Base-by-base conservation (phyloP, 1,284 basidiomycete species). In the Anthracocystis walkeri region DNA sequence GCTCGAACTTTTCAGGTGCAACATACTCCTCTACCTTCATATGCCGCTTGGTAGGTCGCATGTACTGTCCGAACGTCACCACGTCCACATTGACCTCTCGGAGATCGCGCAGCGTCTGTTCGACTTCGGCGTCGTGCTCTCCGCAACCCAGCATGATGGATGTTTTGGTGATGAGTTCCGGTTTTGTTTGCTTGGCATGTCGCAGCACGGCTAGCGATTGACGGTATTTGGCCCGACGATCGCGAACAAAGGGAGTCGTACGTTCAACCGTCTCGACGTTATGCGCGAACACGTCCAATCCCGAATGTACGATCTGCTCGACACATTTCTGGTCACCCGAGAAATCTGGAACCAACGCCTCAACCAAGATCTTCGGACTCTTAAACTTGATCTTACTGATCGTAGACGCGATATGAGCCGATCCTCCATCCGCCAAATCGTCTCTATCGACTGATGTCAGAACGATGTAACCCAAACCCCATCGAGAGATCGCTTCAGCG, bases 21-120 rank as follows among this genome's bases (percentile, higher is more conserved):
- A 99, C 94, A 82, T 99, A 99, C 23, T 93, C 92, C 77, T 94
- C 91, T 7, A 99, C 97, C 86, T 98, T 99, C 97, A 99, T 99
- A 86, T 99, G 97, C 35, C 92, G 89, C 87, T 99, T 99, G 2
- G 97, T 99, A 1, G 97, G 97, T 49, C 97, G 91, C 97, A 99
- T 99, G 87, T 99, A 99, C 87, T 99, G 97, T 1, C 97, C 97
- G 84, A 99, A 98, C 0, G 97, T 99, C 33, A 99, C 95, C 10
- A 99, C 96, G 84, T 99, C 95, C 38, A 99, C 96, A 71, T 94
- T 89, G 41, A 90, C 88, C 73, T 91, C 91, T 45, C 96, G 91
- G 4, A 99, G 89, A 77, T 96, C 96, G 94, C 83, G 35, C 6
- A 99, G 88, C 1, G 95, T 91, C 82, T 92, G 90, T 85, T 92